Conservation (phyloP, 306 rosid genomes). For the Pyrus betulifolia region DNA sequence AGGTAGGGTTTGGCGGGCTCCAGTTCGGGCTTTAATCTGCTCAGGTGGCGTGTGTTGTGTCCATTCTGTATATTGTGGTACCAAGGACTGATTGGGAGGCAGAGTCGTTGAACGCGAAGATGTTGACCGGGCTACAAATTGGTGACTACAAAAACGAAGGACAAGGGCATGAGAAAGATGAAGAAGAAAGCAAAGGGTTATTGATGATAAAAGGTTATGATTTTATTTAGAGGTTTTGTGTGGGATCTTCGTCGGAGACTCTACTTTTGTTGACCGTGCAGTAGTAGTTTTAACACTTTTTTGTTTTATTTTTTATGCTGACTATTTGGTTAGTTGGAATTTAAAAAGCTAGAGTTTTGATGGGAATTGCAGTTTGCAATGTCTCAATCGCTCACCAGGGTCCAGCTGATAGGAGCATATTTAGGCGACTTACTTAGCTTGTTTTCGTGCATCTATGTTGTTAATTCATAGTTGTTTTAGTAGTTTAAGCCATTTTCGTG, state of each 20-base stretch:
- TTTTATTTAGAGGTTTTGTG: not conserved
- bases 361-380: too few relatives aligned
- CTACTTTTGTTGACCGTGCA: not conserved
- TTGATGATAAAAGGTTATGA: not conserved
- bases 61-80: conserved; percentile 60
- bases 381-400: not conserved
- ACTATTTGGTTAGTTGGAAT: too few relatives aligned
- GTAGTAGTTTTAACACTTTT: not conserved
- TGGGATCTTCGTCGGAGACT: not conserved
- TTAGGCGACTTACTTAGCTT: too few relatives aligned
- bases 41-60: conserved; percentile 67
- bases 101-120: conserved; percentile 71
- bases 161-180: not conserved
- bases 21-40: conserved; percentile 91
- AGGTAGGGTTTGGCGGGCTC: conserved; percentile 73
- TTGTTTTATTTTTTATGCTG: too few relatives aligned
- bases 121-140: conserved; percentile 43
- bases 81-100: conserved; percentile 75
- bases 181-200: not conserved
- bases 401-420: too few relatives aligned
- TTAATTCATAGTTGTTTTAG: too few relatives aligned
- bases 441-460: too few relatives aligned
- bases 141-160: not conserved
- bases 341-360: too few relatives aligned
- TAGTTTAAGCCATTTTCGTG: too few relatives aligned